A percentile compares a stretch with the other conserved stretches of the same genome.
Conservation (phyloP, 345 rosid species). For the Arabis hirsuta region DNA sequence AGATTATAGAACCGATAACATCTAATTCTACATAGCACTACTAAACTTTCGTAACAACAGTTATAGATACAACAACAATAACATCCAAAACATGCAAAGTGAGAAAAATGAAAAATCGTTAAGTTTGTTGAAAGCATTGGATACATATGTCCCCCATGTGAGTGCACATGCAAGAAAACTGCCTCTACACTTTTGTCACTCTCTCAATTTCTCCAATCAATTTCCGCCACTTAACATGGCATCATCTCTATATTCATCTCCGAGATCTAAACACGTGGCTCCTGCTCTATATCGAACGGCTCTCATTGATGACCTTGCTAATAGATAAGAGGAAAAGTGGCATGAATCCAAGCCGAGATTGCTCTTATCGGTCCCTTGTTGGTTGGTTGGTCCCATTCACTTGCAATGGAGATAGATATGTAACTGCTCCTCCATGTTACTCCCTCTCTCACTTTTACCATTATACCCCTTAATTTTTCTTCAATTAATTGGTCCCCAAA, state of each 20-base stretch:
- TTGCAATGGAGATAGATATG: constrained; percentile 25
- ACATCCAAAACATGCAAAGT: constrained; percentile 5
- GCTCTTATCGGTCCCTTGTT: constrained; percentile 26
- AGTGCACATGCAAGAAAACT: constrained; percentile 45
- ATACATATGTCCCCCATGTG: constrained; percentile 35
- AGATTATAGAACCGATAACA: neutral
- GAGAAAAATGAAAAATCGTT: constrained; percentile 23
- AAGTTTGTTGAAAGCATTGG: constrained; percentile 37
- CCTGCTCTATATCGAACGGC: constrained; percentile 32
- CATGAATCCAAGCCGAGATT: constrained; percentile 34
- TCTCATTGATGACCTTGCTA: constrained; percentile 16
- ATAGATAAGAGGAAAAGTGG: constrained; percentile 33
- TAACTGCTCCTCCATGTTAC: constrained; percentile 38
- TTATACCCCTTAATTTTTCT: constrained; percentile 24
- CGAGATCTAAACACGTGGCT: constrained; percentile 30
- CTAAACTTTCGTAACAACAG: neutral
- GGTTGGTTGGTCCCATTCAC: constrained; percentile 39
- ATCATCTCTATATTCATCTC: constrained; percentile 28
- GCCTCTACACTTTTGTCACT: constrained; percentile 29
- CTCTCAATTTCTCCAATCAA: constrained; percentile 20
- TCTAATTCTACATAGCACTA: neutral
- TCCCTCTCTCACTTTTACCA: constrained; percentile 14
- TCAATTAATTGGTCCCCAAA: neutral
- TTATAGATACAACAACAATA: neutral
- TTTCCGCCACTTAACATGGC: constrained; percentile 31